Base-by-base conservation (phyloP, 768 basidiomycete genomes). In the Leccinellum rugosiceps region DNA sequence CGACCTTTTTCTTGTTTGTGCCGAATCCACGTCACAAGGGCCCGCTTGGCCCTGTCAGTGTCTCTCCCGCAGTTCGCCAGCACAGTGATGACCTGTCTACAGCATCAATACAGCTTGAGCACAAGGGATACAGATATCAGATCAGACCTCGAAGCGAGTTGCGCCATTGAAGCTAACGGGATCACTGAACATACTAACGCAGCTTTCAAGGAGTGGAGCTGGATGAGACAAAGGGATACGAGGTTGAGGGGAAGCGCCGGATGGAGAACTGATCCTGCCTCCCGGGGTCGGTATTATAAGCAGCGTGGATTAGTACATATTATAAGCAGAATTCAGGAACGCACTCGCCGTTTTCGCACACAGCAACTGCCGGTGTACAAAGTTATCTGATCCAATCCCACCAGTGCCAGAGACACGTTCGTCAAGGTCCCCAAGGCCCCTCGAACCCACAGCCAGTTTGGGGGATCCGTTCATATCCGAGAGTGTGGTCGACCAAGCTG, bases 41-140 rank as follows among this genome's bases (percentile, higher is more conserved):
- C 71, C 13, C 63, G 63, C 43, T 63, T 63, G 14, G 71, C 71
- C 41, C 13, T 63, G 41, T 58, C 61, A 6, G 61, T 68, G 54
- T 72, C 72, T 31, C 60, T 58, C 7, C 71, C 71, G 48, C 71
- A 72, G 19, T 74, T 74, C 2, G 71, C 71, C n/a, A 72, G 58
- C 26, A 72, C 71, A 7, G 70, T 14, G 50, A 73, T 65, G 55
- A 72, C 71, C 71, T 72, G 35, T 62, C 26, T 8, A 9, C 43
- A 23, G 52, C 17, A 13, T 64, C n/a, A 58, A 25, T 13, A 51
- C 23, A 11, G 52, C 13, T n/a, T n/a, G 38, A 9, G 6, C 2
- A 38, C 23, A 50, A 11, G 25, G 6, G 4, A 1, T 6, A 25
- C 14, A 23, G 15, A 2, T 1, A 8, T 35, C 15, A 6, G 17